Percentiles rank a stretch among this genome's conserved stretches.
Conservation (phyloP, 345 rosid species). For the Melaleuca alternifolia region DNA sequence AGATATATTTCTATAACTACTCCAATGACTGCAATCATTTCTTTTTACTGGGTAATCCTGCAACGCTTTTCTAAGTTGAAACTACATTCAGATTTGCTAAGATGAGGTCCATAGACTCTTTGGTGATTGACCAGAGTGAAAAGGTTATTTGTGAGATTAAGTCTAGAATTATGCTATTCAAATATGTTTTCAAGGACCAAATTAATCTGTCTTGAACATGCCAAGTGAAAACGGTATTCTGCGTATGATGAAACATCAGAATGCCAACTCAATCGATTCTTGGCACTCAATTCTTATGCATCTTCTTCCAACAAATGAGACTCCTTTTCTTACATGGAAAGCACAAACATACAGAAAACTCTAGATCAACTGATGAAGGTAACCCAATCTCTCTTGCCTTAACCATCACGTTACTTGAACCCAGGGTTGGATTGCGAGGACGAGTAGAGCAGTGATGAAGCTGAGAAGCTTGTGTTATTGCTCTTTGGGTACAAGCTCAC, state of each 20-base stretch:
- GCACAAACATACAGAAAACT: neutral
- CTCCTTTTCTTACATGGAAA: neutral
- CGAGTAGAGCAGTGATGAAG: conserved; percentile 70
- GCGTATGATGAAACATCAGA: neutral
- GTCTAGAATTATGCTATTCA: neutral
- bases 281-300: neutral
- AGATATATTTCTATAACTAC: neutral
- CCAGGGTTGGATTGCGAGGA: conserved; percentile 12
- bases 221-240: neutral
- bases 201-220: too few relatives aligned
- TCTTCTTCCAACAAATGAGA: neutral
- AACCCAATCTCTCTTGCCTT: neutral
- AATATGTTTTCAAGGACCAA: neutral
- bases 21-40: neutral
- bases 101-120: neutral
- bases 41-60: neutral
- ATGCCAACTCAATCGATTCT: neutral
- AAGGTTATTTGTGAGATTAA: neutral
- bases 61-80: neutral
- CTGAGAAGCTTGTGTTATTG: conserved; percentile 77
- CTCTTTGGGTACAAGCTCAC: conserved; percentile 31
- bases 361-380: neutral
- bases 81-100: neutral
- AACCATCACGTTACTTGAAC: neutral
- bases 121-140: neutral